Evolutionary conservation across 306 rosid species (phyloP).

Genomic region (Castanea mollissima): DNA sequence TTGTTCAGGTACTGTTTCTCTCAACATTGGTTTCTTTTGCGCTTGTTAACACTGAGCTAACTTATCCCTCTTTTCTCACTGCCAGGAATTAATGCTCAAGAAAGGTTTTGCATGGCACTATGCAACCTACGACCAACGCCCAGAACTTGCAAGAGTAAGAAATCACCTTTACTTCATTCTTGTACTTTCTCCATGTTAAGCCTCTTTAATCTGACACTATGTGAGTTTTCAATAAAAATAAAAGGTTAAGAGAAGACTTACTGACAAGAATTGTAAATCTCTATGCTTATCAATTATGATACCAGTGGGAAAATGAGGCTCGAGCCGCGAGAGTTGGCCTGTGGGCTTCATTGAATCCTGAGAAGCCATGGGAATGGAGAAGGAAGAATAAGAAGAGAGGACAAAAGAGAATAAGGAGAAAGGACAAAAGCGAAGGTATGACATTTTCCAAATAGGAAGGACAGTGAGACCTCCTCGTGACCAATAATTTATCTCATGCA

Average conservation of each 20-base stretch:
- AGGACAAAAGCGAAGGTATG: conserved; percentile 21
- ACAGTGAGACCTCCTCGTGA: too few species aligned
- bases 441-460: not conserved
- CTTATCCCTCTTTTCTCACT: conserved; percentile 2
- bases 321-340: conserved; percentile 61
- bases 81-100: conserved; percentile 86
- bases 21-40: not conserved
- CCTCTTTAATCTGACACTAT: not conserved
- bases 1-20: conserved; percentile 66
- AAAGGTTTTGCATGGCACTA: conserved; percentile 94
- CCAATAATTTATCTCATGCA: too few species aligned
- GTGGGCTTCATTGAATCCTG: conserved; percentile 86
- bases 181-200: not conserved
- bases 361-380: conserved; percentile 98
- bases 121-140: conserved; percentile 65
- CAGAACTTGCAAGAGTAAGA: conserved; percentile 62
- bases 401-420: conserved; percentile 27
- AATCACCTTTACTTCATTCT: not conserved
- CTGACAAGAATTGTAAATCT: not conserved
- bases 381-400: conserved; percentile 56
- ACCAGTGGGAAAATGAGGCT: conserved; percentile 78
- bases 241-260: too few species aligned
- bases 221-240: too few species aligned
- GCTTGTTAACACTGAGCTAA: not conserved
- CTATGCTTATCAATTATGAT: not conserved